These are phyloP conservation scores for Wickerhamiella nectarea DNA, from an alignment of 805 yeast species.

Conservation along the genomic window DNA sequence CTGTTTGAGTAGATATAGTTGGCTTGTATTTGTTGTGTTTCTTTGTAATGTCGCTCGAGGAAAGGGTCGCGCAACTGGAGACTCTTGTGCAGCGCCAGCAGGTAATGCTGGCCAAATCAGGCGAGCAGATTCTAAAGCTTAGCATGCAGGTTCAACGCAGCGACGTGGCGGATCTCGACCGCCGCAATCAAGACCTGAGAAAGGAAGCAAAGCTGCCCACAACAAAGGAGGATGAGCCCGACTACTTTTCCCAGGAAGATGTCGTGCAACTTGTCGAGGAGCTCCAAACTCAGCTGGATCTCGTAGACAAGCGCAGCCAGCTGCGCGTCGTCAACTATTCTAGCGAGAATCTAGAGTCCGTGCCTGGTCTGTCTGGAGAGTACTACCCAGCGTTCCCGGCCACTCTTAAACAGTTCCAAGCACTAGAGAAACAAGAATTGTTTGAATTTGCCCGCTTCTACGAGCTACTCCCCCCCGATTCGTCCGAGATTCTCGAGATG, in stretches of 20 bases:
- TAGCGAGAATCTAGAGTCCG: constrained; percentile 43
- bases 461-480: constrained; percentile 62
- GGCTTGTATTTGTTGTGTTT: not conserved
- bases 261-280: constrained; percentile 78
- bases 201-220: constrained; percentile 7
- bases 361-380: constrained; percentile 71
- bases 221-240: constrained; percentile 1
- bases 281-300: constrained; percentile 73
- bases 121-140: constrained; percentile 58
- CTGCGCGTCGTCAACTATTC: constrained; percentile 40
- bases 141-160: constrained; percentile 45
- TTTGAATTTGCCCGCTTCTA: constrained; percentile 54
- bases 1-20: constrained; percentile 23
- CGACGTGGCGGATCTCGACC: constrained; percentile 15
- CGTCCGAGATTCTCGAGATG: not conserved
- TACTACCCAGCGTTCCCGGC: constrained; percentile 42
- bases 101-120: constrained; percentile 56
- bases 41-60: not conserved
- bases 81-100: constrained; percentile 52
- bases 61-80: constrained; percentile 13
- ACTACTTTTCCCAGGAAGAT: constrained; percentile 60
- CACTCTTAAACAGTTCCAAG: constrained; percentile 40
- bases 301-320: constrained; percentile 58
- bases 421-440: constrained; percentile 33
- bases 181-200: constrained; percentile 12